Evolutionary conservation across 106 monocot genomes (phyloP).

Genomic region (Cymbidium sinense): DNA sequence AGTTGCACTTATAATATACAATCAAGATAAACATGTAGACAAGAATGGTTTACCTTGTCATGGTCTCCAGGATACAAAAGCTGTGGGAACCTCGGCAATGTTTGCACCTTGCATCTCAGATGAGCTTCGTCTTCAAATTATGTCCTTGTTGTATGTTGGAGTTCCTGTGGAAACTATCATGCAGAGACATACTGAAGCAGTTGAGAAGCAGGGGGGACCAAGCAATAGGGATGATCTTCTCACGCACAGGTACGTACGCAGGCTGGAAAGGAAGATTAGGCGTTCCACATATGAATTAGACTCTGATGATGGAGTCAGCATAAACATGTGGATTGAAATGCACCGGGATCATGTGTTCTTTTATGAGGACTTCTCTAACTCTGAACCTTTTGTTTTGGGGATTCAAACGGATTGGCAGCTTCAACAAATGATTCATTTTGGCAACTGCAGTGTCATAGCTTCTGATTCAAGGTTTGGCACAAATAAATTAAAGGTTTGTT

Average conservation of each 20-base stretch:
- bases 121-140: conserved; percentile 75
- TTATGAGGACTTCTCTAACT: conserved; percentile 80
- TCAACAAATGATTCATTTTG: conserved; percentile 86
- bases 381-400: conserved; percentile 81
- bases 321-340: conserved; percentile 64
- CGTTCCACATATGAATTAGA: conserved; percentile 78
- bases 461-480: conserved; percentile 85
- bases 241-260: conserved; percentile 81
- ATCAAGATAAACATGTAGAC: conserved; percentile 89
- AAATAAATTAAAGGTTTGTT: conserved; percentile 77
- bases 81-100: conserved; percentile 82
- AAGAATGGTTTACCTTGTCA: conserved; percentile 88
- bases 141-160: conserved; percentile 79
- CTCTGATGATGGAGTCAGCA: conserved; percentile 60
- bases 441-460: conserved; percentile 65
- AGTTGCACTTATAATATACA: conserved; percentile 93
- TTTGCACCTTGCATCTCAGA: conserved; percentile 92
- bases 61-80: conserved; percentile 70
- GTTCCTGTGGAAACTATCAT: conserved; percentile 98
- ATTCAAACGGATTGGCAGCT: conserved; percentile 98
- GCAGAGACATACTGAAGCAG: conserved; percentile 81
- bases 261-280: conserved; percentile 93
- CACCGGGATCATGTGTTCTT: conserved; percentile 65
- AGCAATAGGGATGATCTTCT: conserved; percentile 93
- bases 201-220: conserved; percentile 87